Percentiles rank a stretch among this genome's conserved stretches.
Evolutionary conservation across 1,284 basidiomycete genomes (phyloP).

Genomic region (Ceratobasidium sp.): DNA sequence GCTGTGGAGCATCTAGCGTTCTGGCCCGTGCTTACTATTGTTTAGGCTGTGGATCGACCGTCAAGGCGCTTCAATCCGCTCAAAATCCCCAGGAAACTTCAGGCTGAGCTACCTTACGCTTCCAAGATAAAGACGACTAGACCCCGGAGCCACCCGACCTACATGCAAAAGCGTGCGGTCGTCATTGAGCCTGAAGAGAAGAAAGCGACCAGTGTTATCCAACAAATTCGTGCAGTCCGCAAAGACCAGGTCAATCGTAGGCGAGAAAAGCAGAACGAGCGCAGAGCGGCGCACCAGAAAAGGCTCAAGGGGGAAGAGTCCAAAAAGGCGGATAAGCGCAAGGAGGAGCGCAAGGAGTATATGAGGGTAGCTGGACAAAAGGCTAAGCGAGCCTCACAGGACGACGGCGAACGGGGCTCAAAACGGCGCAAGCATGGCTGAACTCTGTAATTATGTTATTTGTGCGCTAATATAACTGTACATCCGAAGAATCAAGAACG

Average conservation of each 20-base stretch:
- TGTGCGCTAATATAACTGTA: slow-evolving; percentile 31
- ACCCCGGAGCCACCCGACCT: slow-evolving; percentile 79
- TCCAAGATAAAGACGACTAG: slow-evolving; percentile 90
- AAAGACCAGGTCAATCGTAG: slow-evolving; percentile 85
- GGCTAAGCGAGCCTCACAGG: slow-evolving; percentile 63
- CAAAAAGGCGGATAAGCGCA: slow-evolving; percentile 75
- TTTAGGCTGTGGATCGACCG: slow-evolving; percentile 74
- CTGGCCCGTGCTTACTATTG: slow-evolving; percentile 5
- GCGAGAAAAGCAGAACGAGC: slow-evolving; percentile 85
- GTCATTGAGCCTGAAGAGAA: slow-evolving; percentile 96
- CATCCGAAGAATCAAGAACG: slow-evolving; percentile 3
- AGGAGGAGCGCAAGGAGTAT: slow-evolving; percentile 80
- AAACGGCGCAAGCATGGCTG: slow-evolving; percentile 52
- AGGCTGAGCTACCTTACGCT: slow-evolving; percentile 89
- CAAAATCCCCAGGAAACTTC: slow-evolving; percentile 87
- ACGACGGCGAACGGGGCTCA: slow-evolving; percentile 47
- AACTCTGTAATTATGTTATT: slow-evolving; percentile 17
- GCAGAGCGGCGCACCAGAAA: slow-evolving; percentile 70
- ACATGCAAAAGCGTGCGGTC: slow-evolving; percentile 92
- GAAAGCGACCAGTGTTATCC: slow-evolving; percentile 89
- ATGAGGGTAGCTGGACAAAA: slow-evolving; percentile 81
- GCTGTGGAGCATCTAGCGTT: slow-evolving; percentile 47
- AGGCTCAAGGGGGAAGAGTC: slow-evolving; percentile 77
- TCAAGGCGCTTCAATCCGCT: slow-evolving; percentile 92
- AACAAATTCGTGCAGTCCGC: slow-evolving; percentile 92